Evolutionary conservation across 2,329 filamentous ascomycete species (phyloP).

Genomic region (Pseudogymnoascus sp.): DNA sequence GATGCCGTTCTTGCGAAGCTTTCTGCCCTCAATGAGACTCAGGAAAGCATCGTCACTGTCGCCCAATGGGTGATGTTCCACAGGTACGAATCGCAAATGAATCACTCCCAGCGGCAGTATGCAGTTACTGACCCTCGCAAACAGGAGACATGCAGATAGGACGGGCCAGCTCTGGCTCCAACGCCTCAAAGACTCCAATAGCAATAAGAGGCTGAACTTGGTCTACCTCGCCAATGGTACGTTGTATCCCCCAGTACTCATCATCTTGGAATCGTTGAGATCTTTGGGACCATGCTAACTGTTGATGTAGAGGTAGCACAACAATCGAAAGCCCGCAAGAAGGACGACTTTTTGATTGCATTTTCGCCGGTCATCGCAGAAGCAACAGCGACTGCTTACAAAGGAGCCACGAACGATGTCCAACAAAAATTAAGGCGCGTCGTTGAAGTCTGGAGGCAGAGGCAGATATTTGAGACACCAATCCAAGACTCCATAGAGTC

Average conservation of each 20-base stretch:
- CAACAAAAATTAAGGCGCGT: constrained; percentile 83
- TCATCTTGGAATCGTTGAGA: not conserved
- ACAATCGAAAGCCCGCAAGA: constrained; percentile 86
- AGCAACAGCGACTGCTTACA: constrained; percentile 83
- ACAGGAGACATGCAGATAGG: constrained; percentile 80
- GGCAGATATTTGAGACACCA: constrained; percentile 71
- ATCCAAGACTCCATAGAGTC: constrained; percentile 76
- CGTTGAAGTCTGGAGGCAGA: constrained; percentile 87
- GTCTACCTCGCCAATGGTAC: constrained; percentile 92
- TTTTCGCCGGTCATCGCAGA: constrained; percentile 90
- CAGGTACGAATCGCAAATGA: constrained; percentile 48
- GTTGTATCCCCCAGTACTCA: constrained; percentile 19
- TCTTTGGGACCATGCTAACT: constrained; percentile 15
- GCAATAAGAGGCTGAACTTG: constrained; percentile 78
- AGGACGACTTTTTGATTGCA: constrained; percentile 84
- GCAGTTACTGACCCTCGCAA: constrained; percentile 24
- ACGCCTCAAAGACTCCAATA: constrained; percentile 76
- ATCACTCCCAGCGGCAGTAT: not conserved
- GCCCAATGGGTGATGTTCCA: constrained; percentile 99
- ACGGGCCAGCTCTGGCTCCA: constrained; percentile 90
- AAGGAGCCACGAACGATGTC: constrained; percentile 74
- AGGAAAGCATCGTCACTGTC: constrained; percentile 92
- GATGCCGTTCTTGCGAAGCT: constrained; percentile 93
- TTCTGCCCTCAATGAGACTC: constrained; percentile 89
- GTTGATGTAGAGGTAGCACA: constrained; percentile 72